Percentiles rank a stretch among this genome's conserved stretches.
Conservation (phyloP, 164 flowering plant genomes). For the Magnolia officinalis region DNA sequence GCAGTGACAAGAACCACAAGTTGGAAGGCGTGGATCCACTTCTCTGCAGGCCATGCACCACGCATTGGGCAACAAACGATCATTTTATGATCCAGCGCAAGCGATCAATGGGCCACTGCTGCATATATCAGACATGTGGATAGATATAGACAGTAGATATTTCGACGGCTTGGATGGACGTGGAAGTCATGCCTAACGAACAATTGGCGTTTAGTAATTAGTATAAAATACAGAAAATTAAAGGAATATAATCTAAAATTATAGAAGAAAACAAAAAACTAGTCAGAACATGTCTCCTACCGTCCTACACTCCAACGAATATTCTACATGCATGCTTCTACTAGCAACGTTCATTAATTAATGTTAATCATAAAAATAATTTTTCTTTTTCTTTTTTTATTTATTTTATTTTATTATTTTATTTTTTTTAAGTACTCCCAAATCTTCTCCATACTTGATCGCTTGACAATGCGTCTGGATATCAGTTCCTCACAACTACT, state of each 20-base stretch:
- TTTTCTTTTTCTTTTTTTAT: too few relatives aligned
- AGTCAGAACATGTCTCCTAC: slow-evolving; percentile 3
- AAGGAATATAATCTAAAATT: neutral
- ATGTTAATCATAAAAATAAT: neutral
- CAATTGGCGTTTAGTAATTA: neutral
- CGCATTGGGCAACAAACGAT: too few relatives aligned
- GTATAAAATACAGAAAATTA: neutral
- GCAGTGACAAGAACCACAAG: too few relatives aligned
- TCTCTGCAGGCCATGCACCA: too few relatives aligned
- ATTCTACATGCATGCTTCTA: slow-evolving; percentile 6
- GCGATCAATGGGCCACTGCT: too few relatives aligned
- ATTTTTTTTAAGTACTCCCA: too few relatives aligned
- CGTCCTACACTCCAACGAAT: neutral
- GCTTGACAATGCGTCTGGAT: neutral
- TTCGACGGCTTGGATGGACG: neutral
- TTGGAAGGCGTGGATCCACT: too few relatives aligned
- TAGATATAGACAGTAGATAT: neutral
- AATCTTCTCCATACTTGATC: neutral
- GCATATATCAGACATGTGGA: neutral
- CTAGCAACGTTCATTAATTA: neutral
- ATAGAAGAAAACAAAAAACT: neutral
- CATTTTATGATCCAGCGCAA: too few relatives aligned
- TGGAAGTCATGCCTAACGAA: neutral
- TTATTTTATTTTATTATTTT: too few relatives aligned
- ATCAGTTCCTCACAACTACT: neutral